Evolutionary conservation across 371 early-diverging fungal species (phyloP).

Genomic region (Rhizopus delemar): DNA sequence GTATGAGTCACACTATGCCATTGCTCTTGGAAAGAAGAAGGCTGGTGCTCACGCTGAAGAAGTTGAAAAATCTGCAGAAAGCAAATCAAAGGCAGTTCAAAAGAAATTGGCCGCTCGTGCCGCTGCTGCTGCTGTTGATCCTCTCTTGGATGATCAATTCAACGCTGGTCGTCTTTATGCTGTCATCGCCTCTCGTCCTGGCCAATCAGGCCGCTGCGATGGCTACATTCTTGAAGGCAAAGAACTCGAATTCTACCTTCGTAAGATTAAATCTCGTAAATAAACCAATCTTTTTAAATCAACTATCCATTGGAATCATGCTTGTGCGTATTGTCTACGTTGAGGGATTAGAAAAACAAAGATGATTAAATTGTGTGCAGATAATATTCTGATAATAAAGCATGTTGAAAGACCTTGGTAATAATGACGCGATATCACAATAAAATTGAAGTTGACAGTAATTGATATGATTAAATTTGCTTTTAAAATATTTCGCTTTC

Average conservation of each 20-base stretch:
- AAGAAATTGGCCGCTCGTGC: conserved; percentile 87
- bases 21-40: conserved; percentile 87
- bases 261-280: conserved; percentile 75
- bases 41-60: conserved; percentile 50
- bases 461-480: no score
- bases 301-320: neutral
- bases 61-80: conserved; percentile 62
- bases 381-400: no score
- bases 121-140: conserved; percentile 81
- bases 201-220: conserved; percentile 97
- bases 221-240: conserved; percentile 99
- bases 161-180: conserved; percentile 56
- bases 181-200: conserved; percentile 95
- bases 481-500: no score
- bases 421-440: no score
- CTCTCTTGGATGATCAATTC: conserved; percentile 90
- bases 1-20: conserved; percentile 95
- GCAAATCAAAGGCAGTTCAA: conserved; percentile 87
- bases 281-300: neutral
- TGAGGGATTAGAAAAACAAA: no score
- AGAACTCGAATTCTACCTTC: conserved; percentile 94
- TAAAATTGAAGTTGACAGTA: no score
- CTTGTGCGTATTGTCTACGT: no score
- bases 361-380: no score
- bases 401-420: no score